Conservation (phyloP, 768 basidiomycete genomes). For the Xanthoconium stramineum region DNA sequence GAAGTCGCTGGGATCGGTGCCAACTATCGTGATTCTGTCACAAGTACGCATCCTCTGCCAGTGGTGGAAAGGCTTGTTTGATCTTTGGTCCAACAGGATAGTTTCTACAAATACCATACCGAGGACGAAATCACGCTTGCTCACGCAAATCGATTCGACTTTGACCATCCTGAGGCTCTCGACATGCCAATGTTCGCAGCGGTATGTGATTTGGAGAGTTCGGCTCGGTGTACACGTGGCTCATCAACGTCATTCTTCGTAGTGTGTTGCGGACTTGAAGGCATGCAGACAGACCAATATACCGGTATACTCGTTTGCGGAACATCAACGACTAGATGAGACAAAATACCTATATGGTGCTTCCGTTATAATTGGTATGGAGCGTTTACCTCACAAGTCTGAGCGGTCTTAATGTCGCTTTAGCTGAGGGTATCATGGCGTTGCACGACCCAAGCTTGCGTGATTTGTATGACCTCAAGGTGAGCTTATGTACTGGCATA, state of each 20-base stretch:
- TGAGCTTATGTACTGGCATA: conserved; percentile 21
- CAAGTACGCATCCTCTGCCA: conserved; percentile 46
- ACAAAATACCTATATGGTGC: conserved; percentile 92
- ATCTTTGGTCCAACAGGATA: conserved; percentile 54
- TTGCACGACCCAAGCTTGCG: conserved; percentile 77
- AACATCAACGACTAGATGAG: conserved; percentile 79
- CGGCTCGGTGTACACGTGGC: neutral
- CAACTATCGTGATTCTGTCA: conserved; percentile 86
- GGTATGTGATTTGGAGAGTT: conserved; percentile 40
- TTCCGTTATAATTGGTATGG: conserved; percentile 78
- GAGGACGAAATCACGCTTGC: conserved; percentile 82
- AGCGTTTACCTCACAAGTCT: neutral
- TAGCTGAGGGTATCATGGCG: conserved; percentile 91
- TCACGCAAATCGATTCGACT: conserved; percentile 74
- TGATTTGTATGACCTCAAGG: conserved; percentile 89
- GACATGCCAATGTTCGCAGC: conserved; percentile 85
- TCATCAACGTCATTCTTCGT: neutral
- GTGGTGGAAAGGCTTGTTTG: neutral
- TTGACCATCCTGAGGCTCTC: conserved; percentile 91
- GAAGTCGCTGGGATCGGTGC: conserved; percentile 75
- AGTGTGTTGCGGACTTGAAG: conserved; percentile 89
- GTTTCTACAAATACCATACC: conserved; percentile 84
- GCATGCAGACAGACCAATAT: conserved; percentile 81
- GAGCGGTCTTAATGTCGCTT: neutral
- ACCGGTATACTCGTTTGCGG: conserved; percentile 90